Base-by-base conservation (phyloP, 208 protist genomes). In the Crithidia sp. region DNA sequence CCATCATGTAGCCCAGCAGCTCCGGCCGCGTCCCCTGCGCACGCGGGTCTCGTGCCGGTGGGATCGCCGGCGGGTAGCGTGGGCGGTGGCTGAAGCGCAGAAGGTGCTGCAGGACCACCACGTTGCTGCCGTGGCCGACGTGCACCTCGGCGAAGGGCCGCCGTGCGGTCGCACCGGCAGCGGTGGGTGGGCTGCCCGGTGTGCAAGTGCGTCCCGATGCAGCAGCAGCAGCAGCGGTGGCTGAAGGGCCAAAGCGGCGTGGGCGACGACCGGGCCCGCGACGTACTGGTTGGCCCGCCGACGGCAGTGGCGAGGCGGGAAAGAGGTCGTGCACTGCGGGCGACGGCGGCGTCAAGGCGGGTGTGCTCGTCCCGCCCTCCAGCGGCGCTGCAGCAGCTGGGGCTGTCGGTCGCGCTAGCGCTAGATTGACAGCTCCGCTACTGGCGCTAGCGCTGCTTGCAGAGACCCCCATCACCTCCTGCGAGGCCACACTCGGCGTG, bases 81-180 rank as follows among this genome's bases (percentile, higher is more conserved):
- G 75, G 76, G 10, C 91, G 88, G 66, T 93, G 88, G 43, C 88
- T 94, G 56, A 96, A 96, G 45, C 91, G 88, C 67, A 96, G 80
- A 37, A 91, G 49, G 55, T 96, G 91, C n/a, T 73, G 81, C 41
- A 96, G 75, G 36, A 84, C 75, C 52, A 93, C 85, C 37, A 88
- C 79, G 67, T 88, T 84, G 80, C 65, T 58, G 50, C 74, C 74
- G 52, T 77, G 71, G 13, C 79, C 80, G 8, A 71, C 66, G 60
- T 78, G 74, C 49, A 78, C 66, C 74, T 71, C 65, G 8, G 58
- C 54, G 17, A 76, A 43, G 14, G 61, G 62, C 16, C 59, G 56
- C n/a, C 54, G 66, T 44, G 17, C 71, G 1, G 40, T 43, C 16
- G 53, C 50, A 45, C 39, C 63, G 2, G 45, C 44, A 57, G 57